Evolutionary conservation across 352 stramenopile genomes (phyloP).

Genomic region (Stephanocyclus meneghinianus): DNA sequence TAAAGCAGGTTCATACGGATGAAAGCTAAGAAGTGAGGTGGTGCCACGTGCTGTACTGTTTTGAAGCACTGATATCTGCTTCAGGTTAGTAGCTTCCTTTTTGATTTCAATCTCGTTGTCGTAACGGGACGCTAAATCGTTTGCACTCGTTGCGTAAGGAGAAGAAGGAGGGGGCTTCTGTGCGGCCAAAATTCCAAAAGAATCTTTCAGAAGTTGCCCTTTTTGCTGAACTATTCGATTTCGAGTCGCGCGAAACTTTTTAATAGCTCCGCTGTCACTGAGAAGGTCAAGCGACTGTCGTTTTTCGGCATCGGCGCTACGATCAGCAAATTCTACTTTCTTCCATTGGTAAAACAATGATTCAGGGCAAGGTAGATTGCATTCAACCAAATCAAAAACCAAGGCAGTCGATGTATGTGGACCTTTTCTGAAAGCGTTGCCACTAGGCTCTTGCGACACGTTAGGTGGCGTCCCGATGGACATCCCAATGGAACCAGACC

Average conservation of each 20-base stretch:
- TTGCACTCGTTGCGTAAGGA: slow-evolving; percentile 33
- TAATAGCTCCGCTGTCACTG: slow-evolving; percentile 71
- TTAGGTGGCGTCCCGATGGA: slow-evolving; percentile 36
- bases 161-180: slow-evolving; percentile 31
- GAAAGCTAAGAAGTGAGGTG: slow-evolving; percentile 94
- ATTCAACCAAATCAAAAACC: slow-evolving; percentile 18
- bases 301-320: slow-evolving; percentile 28
- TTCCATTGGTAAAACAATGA: slow-evolving; percentile 79
- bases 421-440: slow-evolving; percentile 10
- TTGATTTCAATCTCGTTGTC: slow-evolving; percentile 57
- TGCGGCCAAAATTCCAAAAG: slow-evolving; percentile 65
- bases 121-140: slow-evolving; percentile 34
- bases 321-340: slow-evolving; percentile 61
- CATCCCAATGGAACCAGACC: slow-evolving; percentile 19
- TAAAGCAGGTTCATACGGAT: slow-evolving; percentile 92
- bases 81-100: slow-evolving; percentile 84
- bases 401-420: not conserved
- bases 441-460: slow-evolving; percentile 4
- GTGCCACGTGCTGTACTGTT: slow-evolving; percentile 89
- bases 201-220: slow-evolving; percentile 57
- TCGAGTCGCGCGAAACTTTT: slow-evolving; percentile 69
- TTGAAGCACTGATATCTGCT: slow-evolving; percentile 87
- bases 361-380: slow-evolving; percentile 58
- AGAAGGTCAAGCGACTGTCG: slow-evolving; percentile 66
- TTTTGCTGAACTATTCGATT: slow-evolving; percentile 64